Base-by-base conservation (phyloP, 2,329 filamentous ascomycete genomes). In the Penicillium occitanis region DNA sequence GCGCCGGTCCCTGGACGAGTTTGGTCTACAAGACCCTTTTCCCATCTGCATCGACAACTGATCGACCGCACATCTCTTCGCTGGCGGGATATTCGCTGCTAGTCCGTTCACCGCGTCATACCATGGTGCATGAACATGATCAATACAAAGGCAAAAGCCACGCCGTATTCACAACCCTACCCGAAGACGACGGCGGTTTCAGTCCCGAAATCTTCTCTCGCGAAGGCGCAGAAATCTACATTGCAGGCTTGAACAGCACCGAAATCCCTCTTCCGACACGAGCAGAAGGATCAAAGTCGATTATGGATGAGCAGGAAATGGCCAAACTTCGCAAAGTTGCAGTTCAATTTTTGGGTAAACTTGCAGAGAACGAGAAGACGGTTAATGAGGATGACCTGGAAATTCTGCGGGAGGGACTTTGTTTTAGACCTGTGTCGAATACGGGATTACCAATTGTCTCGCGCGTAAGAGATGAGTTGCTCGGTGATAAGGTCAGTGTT, bases 41-140 rank as follows among this genome's bases (percentile, higher is more conserved):
- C 72, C 86, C 86, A 0, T 71, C 75, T 0, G 83, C 88, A 0
- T 72, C 71, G 2, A 72, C 83, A 1, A 30, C 51, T 17, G 42
- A 53, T n/a, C 74, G 79, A 11, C 78, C 93, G 25, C 86, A 87
- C 0, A 80, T 92, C 50, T 79, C 81, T 2, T 83, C 86, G 19
- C 79, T 93, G 5, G 89, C 90, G 0, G 91, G 91, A 0, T 88
- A 93, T 76, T 92, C 89, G 19, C 77, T 94, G 8, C 84, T 93
- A 2, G 77, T 93, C 4, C 84, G 81, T 66, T 87, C 86, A 5
- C 86, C 88, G 1, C 80, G 83, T 76, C 80, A 67, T 68, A 77
- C 71, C 2, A 59, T 70, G 13, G 69, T 73, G 7, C 72, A 74
- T 8, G 76, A 78, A 61, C 68, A 63, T 4, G 70, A 69, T 4